Conservation (phyloP, 352 stramenopile species). For the Pythium plurisporium region DNA sequence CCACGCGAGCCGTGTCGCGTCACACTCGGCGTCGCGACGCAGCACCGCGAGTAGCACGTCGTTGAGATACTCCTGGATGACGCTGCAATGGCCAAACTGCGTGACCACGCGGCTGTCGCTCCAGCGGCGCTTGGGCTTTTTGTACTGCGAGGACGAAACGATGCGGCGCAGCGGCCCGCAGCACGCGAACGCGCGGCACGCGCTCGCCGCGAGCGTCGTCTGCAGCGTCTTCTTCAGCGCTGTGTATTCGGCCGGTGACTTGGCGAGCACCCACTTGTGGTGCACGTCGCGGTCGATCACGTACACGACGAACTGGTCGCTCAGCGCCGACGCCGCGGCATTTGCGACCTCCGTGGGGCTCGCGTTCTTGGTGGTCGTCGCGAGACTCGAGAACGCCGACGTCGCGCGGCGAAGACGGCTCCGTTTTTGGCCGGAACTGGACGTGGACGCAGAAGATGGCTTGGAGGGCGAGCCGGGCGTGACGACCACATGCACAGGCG, state of each 20-base stretch:
- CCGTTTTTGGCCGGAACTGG: conserved; percentile 19
- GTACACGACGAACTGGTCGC: conserved; percentile 59
- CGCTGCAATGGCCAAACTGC: conserved; percentile 41
- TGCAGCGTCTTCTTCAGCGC: conserved; percentile 40
- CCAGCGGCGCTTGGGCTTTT: conserved; percentile 30
- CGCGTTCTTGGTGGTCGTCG: conserved; percentile 8
- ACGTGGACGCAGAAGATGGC: not conserved
- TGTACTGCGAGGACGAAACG: conserved; percentile 38
- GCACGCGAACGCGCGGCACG: conserved; percentile 44
- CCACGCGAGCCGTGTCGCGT: conserved; percentile 29
- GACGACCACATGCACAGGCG: conserved; percentile 51
- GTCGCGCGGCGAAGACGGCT: conserved; percentile 25
- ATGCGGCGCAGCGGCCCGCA: conserved; percentile 57
- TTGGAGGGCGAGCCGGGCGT: conserved; percentile 62
- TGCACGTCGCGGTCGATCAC: conserved; percentile 61
- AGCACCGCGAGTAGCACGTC: conserved; percentile 41
- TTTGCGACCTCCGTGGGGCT: conserved; percentile 12
- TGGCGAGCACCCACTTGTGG: conserved; percentile 69
- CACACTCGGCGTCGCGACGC: conserved; percentile 35
- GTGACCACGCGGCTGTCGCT: conserved; percentile 27
- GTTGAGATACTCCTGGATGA: conserved; percentile 66
- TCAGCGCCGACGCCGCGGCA: not conserved
- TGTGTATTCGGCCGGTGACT: conserved; percentile 41
- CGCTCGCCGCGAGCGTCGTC: conserved; percentile 28
- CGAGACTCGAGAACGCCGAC: conserved; percentile 22